Base-by-base conservation (phyloP, 345 rosid genomes). In the Murraya koenigii region DNA sequence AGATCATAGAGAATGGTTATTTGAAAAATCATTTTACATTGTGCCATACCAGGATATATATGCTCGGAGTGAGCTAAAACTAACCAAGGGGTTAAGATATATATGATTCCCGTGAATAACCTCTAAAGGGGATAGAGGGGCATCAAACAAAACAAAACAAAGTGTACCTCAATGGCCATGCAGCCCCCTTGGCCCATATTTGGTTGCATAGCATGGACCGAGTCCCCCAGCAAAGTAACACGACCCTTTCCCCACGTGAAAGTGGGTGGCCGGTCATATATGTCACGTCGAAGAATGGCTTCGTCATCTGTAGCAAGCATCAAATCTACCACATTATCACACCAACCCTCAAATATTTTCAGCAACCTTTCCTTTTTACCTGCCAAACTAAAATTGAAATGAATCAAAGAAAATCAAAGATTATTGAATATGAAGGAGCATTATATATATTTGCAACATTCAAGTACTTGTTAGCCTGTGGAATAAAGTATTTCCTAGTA, bases 151-250 rank as follows among this genome's bases (percentile, higher is more conserved):
- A 75, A 60, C 58, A 71, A 63, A 59, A 66, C 22, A 70, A 85
- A 64, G 28, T 28, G 36, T 86, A 95, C 98, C 92, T 94, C 98
- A 82, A 94, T 91, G 74, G 98, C 99, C 97, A 96, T 94, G 81
- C 98, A 94, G 28, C 97, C 99, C 32, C 97, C 98, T 88, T 96
- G 98, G 49, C 98, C 98, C 93, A 94, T 65, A 79, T 92, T 96
- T 36, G 98, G 98, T 76, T 94, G 99, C 98, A 96, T 90, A 14
- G 99, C 98, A 82, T 94, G 97, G 61, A 96, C 80, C 64, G 97
- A 94, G 81, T 96, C 98, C 11, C 99, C 99, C 0, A 92, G 97
- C 74, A 94, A 80, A n/a, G 99, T 96, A 76, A 94, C 95, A 70
- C 91, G 92, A 70, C 97, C 94, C 87, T 41, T 96, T 73, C 98